Conservation (phyloP, 805 yeast genomes). For the Blastobotrys robertii region DNA sequence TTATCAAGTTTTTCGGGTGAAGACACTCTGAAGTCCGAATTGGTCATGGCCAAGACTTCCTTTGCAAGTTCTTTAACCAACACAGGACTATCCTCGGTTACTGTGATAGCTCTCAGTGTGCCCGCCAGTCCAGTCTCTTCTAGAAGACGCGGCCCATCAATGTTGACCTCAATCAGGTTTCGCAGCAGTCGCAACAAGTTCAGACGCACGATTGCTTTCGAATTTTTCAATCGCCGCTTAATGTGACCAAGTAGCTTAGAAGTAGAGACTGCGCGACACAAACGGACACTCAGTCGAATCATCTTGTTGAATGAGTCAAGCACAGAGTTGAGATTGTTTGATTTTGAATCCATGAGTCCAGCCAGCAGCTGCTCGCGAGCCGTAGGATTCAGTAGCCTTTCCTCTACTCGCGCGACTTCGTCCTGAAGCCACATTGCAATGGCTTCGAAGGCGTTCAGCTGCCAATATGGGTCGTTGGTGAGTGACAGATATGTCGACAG, state of each 20-base stretch:
- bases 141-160: not conserved
- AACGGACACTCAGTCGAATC: constrained; percentile 9
- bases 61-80: constrained; percentile 17
- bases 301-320: constrained; percentile 15
- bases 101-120: constrained; percentile 2
- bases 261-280: constrained; percentile 9
- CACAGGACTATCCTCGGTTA: constrained; percentile 9
- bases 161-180: constrained; percentile 8
- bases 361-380: constrained; percentile 6
- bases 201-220: constrained; percentile 12
- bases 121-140: constrained; percentile 4
- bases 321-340: constrained; percentile 11
- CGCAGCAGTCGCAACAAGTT: constrained; percentile 11
- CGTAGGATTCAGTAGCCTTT: constrained; percentile 5
- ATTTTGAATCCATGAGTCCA: constrained; percentile 13
- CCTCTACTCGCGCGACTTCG: constrained; percentile 16
- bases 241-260: constrained; percentile 7
- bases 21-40: no score
- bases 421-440: constrained; percentile 30
- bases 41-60: constrained; percentile 6
- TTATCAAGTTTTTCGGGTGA: no score
- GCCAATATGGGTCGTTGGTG: constrained; percentile 46
- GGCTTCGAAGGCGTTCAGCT: constrained; percentile 45
- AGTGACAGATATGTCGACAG: constrained; percentile 32
- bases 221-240: constrained; percentile 8